Conservation (phyloP, 495 filamentous ascomycete species). For the Baudoinia panamericana region DNA sequence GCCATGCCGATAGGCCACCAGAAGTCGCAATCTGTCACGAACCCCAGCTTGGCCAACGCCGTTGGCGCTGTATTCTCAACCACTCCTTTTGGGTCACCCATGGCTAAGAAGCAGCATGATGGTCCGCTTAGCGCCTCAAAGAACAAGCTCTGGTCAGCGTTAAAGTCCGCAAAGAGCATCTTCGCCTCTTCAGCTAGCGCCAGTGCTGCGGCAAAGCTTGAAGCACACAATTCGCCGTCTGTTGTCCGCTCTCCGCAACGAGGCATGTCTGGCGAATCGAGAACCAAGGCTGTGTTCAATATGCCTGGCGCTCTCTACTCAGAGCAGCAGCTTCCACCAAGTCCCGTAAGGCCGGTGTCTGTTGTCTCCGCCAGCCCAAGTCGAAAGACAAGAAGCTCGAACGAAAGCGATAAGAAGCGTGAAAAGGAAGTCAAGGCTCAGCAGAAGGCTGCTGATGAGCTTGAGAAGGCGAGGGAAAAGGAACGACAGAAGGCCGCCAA, state of each 20-base stretch:
- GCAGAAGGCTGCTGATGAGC: constrained; percentile 41
- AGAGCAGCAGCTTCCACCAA: constrained; percentile 11
- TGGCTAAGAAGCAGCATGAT: constrained; percentile 48
- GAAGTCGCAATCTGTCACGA: constrained; percentile 52
- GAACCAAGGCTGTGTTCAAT: constrained; percentile 13
- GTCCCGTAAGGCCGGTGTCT: constrained; percentile 6
- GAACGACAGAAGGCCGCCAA: constrained; percentile 36
- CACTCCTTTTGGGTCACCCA: constrained; percentile 58
- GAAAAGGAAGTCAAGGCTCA: constrained; percentile 50
- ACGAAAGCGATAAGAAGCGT: constrained; percentile 54
- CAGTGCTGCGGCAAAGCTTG: constrained; percentile 62
- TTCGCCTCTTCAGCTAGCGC: constrained; percentile 68
- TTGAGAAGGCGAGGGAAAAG: constrained; percentile 52
- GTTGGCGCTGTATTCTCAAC: constrained; percentile 36
- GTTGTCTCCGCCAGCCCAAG: constrained; percentile 22
- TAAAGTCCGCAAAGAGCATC: constrained; percentile 71
- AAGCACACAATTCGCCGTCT: constrained; percentile 34
- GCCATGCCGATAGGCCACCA: constrained; percentile 36
- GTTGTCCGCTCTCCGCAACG: constrained; percentile 22
- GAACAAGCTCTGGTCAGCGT: constrained; percentile 70
- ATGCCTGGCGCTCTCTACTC: constrained; percentile 21
- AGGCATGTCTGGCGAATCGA: constrained; percentile 14
- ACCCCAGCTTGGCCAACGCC: constrained; percentile 37
- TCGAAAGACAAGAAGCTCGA: constrained; percentile 58
- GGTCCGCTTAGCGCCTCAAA: constrained; percentile 80